Conservation (phyloP, 1,284 basidiomycete species). For the Marasmius tenuissimus region DNA sequence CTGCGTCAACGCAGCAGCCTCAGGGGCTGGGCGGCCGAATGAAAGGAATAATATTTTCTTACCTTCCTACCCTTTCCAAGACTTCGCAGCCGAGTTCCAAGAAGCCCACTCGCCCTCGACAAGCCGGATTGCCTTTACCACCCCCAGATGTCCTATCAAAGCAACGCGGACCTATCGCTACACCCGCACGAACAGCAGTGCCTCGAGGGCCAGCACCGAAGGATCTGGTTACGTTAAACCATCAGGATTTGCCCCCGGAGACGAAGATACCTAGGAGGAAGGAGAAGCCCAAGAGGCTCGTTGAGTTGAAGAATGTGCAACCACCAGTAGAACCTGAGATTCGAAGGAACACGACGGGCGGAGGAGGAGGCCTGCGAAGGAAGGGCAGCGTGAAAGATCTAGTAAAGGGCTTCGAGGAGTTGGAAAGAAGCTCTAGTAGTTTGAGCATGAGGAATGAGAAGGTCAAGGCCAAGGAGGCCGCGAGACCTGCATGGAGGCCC, state of each 20-base stretch:
- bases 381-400: slow-evolving; percentile 66
- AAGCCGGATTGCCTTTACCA: slow-evolving; percentile 49
- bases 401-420: slow-evolving; percentile 59
- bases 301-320: slow-evolving; percentile 54
- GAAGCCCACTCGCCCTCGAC: slow-evolving; percentile 10
- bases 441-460: background rate
- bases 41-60: slow-evolving; percentile 59
- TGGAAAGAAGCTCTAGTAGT: background rate
- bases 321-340: slow-evolving; percentile 29
- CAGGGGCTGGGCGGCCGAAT: slow-evolving; percentile 34
- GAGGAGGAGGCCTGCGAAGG: background rate
- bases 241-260: slow-evolving; percentile 30
- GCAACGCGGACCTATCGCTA: slow-evolving; percentile 52
- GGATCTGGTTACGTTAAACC: slow-evolving; percentile 60
- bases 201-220: slow-evolving; percentile 52
- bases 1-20: slow-evolving; percentile 20
- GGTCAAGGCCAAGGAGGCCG: background rate
- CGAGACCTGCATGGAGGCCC: background rate
- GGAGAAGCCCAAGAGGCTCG: slow-evolving; percentile 46
- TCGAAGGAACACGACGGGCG: slow-evolving; percentile 51
- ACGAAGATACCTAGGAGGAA: slow-evolving; percentile 44
- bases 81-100: slow-evolving; percentile 19
- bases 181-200: slow-evolving; percentile 51
- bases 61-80: slow-evolving; percentile 52
- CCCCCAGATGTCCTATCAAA: slow-evolving; percentile 50